Evolutionary conservation across 257 asterid genomes (phyloP).

Genomic region (Fraxinus excelsior): DNA sequence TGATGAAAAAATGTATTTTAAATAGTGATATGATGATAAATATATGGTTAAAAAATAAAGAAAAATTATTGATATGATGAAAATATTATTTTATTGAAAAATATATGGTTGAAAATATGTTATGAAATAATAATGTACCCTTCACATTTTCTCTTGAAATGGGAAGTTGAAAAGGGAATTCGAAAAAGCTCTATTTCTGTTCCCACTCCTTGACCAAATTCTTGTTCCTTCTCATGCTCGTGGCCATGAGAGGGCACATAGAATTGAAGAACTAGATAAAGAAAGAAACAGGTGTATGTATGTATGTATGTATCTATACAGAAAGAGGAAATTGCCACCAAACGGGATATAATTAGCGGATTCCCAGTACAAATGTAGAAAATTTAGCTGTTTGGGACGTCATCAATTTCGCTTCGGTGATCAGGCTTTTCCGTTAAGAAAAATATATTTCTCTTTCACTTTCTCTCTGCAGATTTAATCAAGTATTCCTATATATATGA

Average conservation of each 20-base stretch:
- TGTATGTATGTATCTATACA: too few relatives aligned
- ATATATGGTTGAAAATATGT: too few relatives aligned
- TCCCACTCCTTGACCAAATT: too few relatives aligned
- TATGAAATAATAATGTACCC: too few relatives aligned
- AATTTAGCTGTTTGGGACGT: constrained; percentile 15
- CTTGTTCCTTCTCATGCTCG: not conserved
- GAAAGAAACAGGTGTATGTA: not conserved
- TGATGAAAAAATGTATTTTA: too few relatives aligned
- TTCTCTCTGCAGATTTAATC: not conserved
- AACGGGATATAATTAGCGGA: not conserved
- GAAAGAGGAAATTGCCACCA: not conserved
- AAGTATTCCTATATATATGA: constrained; percentile 15
- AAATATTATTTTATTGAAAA: too few relatives aligned
- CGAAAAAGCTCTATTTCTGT: too few relatives aligned
- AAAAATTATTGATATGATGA: too few relatives aligned
- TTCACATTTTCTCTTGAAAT: too few relatives aligned
- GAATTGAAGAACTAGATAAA: constrained; percentile 26
- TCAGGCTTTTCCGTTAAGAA: not conserved
- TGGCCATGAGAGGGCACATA: constrained; percentile 14
- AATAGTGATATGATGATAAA: too few relatives aligned
- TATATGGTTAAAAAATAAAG: too few relatives aligned
- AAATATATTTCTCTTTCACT: constrained; percentile 9
- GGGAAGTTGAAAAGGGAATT: too few relatives aligned
- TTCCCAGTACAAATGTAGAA: not conserved
- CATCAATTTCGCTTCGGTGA: constrained; percentile 7